Evolutionary conservation across 2,329 filamentous ascomycete species (phyloP), one percentile per base, ranked within the genome.

Genomic region (Thermothelomyces thermophilus): DNA sequence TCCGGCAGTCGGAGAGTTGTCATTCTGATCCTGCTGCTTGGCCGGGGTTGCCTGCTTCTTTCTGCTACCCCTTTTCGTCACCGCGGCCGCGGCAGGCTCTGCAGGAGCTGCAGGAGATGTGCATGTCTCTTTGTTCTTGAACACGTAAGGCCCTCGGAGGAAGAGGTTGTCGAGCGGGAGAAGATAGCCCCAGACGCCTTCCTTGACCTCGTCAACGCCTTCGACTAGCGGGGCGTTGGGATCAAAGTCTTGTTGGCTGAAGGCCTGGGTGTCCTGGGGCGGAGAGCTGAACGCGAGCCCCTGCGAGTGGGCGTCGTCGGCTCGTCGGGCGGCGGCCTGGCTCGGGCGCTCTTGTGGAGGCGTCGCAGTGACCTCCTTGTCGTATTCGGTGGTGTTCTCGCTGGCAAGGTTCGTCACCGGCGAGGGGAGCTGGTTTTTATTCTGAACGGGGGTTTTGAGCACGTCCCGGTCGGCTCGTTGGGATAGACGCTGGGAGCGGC

Each of bases 131-230:
- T 90, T 79, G 62, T 82, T 88, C 68, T 80, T 85, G 66, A 98
- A 67, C 7, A 94, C 86, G 19, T 80, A 62, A 40, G 69, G 95
- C 68, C 66, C 86, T 70, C 68, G 82, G 36, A 67, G 84, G 47
- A 84, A 82, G 56, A 79, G 80, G 46, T 79, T 76, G 62, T 91
- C 84, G 20, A 95, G 71, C 2, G 91, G 89, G 47, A 95, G 80
- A 5, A 98, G 74, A 62, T 97, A 98, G 11, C 94, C 94, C 93
- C 93, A 98, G 1, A 97, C 89, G 8, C 89, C 89, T 65, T 95
- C 87, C 40, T 80, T 76, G 54, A 74, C 80, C 69, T 95, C 90
- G 63, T 95, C 87, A 55, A 90, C 80, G 3, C 94, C 87, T 50
- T 95, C 89, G 56, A 90, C 87, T 41, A 91, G 77, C 22, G 80